A percentile compares a stretch with the other conserved stretches of the same genome.
Conservation (phyloP, 1,284 basidiomycete species). For the Austroboletus rostrupii region DNA sequence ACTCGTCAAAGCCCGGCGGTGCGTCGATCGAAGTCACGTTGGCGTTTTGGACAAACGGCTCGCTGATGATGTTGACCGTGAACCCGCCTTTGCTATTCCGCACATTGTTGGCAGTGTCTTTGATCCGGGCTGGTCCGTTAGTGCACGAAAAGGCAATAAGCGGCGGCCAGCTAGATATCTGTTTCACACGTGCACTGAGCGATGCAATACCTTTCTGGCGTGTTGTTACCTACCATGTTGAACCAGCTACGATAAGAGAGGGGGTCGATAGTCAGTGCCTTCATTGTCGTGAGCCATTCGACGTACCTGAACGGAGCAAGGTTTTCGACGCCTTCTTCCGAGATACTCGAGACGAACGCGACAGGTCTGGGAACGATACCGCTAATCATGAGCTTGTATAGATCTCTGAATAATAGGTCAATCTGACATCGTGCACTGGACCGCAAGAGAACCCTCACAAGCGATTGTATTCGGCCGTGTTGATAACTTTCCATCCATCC, state of each 20-base stretch:
- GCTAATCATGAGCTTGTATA: constrained; percentile 53
- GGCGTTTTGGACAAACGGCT: constrained; percentile 62
- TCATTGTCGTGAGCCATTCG: not conserved
- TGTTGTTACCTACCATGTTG: constrained; percentile 34
- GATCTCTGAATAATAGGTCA: constrained; percentile 8
- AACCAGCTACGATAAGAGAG: constrained; percentile 36
- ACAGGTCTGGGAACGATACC: constrained; percentile 65
- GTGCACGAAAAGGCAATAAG: constrained; percentile 52
- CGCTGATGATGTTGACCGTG: constrained; percentile 69
- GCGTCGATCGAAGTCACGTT: constrained; percentile 59
- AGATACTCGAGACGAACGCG: constrained; percentile 62
- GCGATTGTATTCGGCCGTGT: constrained; percentile 45
- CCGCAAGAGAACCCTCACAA: constrained; percentile 30
- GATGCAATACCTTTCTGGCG: not conserved
- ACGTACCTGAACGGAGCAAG: constrained; percentile 54
- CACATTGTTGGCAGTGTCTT: constrained; percentile 63
- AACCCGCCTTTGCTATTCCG: constrained; percentile 51
- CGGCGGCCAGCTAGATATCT: constrained; percentile 52
- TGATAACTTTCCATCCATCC: constrained; percentile 54
- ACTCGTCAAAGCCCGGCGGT: constrained; percentile 59
- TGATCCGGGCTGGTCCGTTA: constrained; percentile 32
- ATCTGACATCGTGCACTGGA: not conserved
- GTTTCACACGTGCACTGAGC: not conserved
- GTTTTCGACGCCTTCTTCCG: constrained; percentile 51
- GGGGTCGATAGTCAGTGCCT: not conserved